These are phyloP conservation scores for Pseudogymnoascus pannorum DNA, from an alignment of 2,329 filamentous ascomycete species.

Conservation along the genomic window DNA sequence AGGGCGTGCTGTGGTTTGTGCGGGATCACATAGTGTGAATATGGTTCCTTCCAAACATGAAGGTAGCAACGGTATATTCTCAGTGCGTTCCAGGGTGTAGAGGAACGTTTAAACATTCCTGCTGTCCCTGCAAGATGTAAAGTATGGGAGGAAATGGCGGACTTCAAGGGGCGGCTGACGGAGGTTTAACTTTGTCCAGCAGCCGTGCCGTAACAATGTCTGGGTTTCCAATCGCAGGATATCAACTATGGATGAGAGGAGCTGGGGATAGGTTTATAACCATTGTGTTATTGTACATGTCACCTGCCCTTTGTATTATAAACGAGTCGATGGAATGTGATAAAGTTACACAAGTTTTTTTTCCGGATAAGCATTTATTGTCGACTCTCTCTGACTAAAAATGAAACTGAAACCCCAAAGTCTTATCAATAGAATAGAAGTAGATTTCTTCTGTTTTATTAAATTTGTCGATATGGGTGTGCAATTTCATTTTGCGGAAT, in stretches of 20 bases:
- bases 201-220: not conserved
- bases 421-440: not conserved
- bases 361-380: not conserved
- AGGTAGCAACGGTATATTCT: not conserved
- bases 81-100: not conserved
- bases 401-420: not conserved
- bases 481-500: not conserved
- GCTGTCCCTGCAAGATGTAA: not conserved
- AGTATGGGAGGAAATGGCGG: not conserved
- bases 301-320: not conserved
- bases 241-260: not conserved
- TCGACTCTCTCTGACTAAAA: not conserved
- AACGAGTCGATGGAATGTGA: not conserved
- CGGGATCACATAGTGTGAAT: not conserved
- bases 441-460: not conserved
- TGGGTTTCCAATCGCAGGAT: no score
- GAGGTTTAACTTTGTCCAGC: not conserved
- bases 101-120: not conserved
- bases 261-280: not conserved
- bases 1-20: not conserved
- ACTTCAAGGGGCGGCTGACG: not conserved
- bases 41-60: not conserved
- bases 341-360: not conserved
- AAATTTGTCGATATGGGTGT: not conserved
- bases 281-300: not conserved